phyloP scores from a whole-genome alignment of 2,329 filamentous ascomycete genomes.

The Magnaporthiopsis poae region DNA sequence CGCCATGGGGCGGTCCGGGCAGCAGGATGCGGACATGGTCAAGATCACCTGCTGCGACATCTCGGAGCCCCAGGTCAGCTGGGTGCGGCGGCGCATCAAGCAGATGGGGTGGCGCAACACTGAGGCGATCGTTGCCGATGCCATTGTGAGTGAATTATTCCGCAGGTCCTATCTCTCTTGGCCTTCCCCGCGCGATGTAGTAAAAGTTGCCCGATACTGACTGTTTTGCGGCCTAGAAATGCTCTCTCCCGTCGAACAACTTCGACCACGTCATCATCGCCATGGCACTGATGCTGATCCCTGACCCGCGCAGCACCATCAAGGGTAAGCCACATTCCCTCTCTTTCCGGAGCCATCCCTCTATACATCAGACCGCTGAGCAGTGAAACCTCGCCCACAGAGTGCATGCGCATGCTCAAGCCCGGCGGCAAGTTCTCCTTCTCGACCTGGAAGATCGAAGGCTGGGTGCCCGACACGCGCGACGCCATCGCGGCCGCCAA shows the following conservation, averaged over 20 bases:
- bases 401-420: constrained; percentile 1
- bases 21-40: neutral
- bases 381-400: neutral
- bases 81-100: neutral
- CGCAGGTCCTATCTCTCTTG: neutral
- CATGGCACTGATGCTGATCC: constrained; percentile 4
- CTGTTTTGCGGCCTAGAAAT: neutral
- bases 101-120: neutral
- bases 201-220: neutral
- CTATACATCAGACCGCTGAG: neutral
- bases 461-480: constrained; percentile 2
- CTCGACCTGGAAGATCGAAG: constrained; percentile 1
- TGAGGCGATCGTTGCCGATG: neutral
- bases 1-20: neutral
- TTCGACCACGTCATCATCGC: constrained; percentile 1
- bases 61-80: neutral
- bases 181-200: neutral
- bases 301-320: neutral
- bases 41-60: constrained; percentile 1
- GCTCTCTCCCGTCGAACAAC: neutral
- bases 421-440: neutral
- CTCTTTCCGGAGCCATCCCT: too few species aligned
- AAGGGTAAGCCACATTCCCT: neutral
- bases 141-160: neutral
- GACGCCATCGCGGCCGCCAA: constrained; percentile 1